Percentiles rank a stretch among this genome's conserved stretches.
Conservation (phyloP, 2,329 filamentous ascomycete species). For the Aspergillus spinulosporus region DNA sequence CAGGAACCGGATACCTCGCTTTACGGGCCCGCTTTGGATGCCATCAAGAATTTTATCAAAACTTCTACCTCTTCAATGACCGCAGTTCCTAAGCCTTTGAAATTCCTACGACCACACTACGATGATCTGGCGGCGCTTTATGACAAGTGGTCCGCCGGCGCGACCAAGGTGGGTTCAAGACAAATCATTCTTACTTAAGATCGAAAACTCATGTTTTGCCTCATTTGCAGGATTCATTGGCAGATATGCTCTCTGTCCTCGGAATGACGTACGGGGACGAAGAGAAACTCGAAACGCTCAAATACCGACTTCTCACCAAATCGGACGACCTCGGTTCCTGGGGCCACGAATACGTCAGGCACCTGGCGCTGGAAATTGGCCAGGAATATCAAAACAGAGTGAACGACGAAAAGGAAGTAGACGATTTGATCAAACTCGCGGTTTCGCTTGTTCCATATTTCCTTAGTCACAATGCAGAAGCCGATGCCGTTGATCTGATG, state of each 20-base stretch:
- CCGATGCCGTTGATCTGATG: slow-evolving; percentile 94
- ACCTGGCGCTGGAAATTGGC: slow-evolving; percentile 92
- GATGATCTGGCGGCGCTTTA: slow-evolving; percentile 83
- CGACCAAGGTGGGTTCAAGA: slow-evolving; percentile 69
- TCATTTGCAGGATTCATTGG: slow-evolving; percentile 63
- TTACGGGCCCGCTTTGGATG: slow-evolving; percentile 89
- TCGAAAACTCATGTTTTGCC: slow-evolving; percentile 17
- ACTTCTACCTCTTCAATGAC: slow-evolving; percentile 99
- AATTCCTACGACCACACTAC: slow-evolving; percentile 97
- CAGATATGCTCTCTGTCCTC: slow-evolving; percentile 93
- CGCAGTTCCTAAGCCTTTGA: slow-evolving; percentile 94
- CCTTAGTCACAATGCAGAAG: slow-evolving; percentile 95
- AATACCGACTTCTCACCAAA: slow-evolving; percentile 87
- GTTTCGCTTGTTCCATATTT: slow-evolving; percentile 88
- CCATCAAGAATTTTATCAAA: slow-evolving; percentile 98
- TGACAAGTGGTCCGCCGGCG: slow-evolving; percentile 80
- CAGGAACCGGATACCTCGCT: slow-evolving; percentile 84
- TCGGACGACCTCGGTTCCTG: slow-evolving; percentile 92
- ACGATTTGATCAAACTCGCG: slow-evolving; percentile 83
- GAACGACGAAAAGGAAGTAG: slow-evolving; percentile 77
- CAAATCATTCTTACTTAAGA: neutral
- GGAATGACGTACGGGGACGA: slow-evolving; percentile 99
- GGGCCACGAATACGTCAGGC: slow-evolving; percentile 97
- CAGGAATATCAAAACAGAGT: slow-evolving; percentile 88
- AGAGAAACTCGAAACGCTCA: slow-evolving; percentile 91